Conservation (phyloP, 2,329 filamentous ascomycete species). For the Colletotrichum acutatum region DNA sequence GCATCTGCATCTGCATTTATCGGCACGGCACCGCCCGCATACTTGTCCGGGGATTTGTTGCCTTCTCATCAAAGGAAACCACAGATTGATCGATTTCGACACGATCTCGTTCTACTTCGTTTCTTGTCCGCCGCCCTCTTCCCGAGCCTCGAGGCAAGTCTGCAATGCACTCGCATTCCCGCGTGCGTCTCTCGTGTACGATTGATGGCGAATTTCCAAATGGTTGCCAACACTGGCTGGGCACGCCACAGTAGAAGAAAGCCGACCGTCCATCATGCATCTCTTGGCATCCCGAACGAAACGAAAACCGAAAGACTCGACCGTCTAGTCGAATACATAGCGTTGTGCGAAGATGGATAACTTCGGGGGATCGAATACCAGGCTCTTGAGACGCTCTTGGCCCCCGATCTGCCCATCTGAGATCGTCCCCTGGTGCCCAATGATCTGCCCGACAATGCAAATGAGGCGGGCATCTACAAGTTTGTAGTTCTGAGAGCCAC, state of each 20-base stretch:
- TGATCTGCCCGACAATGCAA: not conserved
- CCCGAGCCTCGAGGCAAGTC: not conserved
- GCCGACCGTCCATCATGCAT: not conserved
- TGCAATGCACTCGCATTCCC: not conserved
- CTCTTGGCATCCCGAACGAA: not conserved
- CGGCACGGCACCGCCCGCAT: not conserved
- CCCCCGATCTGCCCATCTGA: not conserved
- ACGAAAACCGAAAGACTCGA: not conserved
- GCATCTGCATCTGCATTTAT: not conserved
- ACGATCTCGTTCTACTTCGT: not conserved
- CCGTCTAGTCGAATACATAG: not conserved
- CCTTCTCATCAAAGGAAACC: not conserved
- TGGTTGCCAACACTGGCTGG: not conserved
- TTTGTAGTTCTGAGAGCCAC: not conserved
- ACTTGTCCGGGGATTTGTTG: not conserved
- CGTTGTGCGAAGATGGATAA: not conserved
- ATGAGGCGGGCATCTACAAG: not conserved
- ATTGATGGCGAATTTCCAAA: not conserved
- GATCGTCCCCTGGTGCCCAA: not conserved
- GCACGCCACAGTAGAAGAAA: not conserved
- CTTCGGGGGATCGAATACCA: not conserved
- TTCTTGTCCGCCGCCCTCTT: not conserved
- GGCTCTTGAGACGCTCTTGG: not conserved
- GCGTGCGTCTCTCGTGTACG: not conserved
- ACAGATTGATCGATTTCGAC: not conserved